Percentiles rank a stretch among this genome's conserved stretches.
Evolutionary conservation across 306 rosid species (phyloP).

Genomic region (Gillenia trifoliata): DNA sequence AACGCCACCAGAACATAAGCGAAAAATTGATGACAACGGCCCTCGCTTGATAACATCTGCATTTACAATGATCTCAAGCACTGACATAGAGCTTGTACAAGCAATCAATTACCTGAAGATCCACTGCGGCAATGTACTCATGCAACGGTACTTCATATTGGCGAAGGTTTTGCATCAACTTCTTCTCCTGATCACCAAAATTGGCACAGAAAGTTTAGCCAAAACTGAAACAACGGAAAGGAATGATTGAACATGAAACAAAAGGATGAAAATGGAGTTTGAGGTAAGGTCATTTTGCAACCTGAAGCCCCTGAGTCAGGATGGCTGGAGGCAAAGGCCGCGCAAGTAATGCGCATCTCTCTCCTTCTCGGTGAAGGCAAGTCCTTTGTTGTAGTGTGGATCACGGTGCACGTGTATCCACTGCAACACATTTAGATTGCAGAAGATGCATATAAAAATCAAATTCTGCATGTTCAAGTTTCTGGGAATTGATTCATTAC

Average conservation of each 20-base stretch:
- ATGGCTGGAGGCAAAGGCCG: slow-evolving; percentile 86
- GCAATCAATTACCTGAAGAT: slow-evolving; percentile 67
- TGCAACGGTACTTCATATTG: slow-evolving; percentile 90
- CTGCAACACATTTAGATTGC: slow-evolving; percentile 37
- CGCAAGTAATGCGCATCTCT: slow-evolving; percentile 96
- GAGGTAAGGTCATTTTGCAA: slow-evolving; percentile 7
- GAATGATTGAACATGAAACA: neutral
- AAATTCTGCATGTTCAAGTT: neutral
- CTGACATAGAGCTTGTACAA: neutral
- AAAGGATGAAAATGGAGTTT: neutral
- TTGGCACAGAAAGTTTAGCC: slow-evolving; percentile 5
- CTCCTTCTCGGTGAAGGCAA: slow-evolving; percentile 76
- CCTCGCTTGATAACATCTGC: neutral
- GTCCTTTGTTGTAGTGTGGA: slow-evolving; percentile 94
- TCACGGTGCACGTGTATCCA: slow-evolving; percentile 77
- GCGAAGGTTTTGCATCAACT: slow-evolving; percentile 79
- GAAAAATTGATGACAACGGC: neutral
- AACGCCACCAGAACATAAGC: slow-evolving; percentile 13
- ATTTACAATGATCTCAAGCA: neutral
- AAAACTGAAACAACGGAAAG: neutral
- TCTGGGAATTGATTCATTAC: neutral
- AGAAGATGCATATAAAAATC: neutral
- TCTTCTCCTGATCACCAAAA: slow-evolving; percentile 60
- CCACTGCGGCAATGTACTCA: slow-evolving; percentile 85
- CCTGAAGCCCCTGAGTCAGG: slow-evolving; percentile 84